Percentiles rank a stretch among this genome's conserved stretches.
phyloP scores from a whole-genome alignment of 306 rosid species.

The Hippophae rhamnoides region DNA sequence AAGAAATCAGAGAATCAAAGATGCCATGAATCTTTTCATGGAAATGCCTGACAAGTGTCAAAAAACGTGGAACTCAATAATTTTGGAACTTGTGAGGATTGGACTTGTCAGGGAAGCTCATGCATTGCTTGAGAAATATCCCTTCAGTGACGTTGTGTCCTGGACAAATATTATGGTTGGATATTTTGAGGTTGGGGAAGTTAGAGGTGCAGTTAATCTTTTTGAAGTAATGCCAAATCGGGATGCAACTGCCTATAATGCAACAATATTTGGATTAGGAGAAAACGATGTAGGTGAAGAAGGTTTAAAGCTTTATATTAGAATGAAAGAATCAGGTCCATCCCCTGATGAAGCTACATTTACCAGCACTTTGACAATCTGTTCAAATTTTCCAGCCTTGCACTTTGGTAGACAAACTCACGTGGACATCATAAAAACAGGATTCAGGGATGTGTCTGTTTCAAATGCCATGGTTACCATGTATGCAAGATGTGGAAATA shows the following conservation, averaged over 20 bases:
- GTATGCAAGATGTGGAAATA: slow-evolving; percentile 51
- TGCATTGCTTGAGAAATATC: slow-evolving; percentile 32
- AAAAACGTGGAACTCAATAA: slow-evolving; percentile 33
- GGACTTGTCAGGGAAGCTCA: slow-evolving; percentile 35
- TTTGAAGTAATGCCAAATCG: slow-evolving; percentile 26
- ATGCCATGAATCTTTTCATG: slow-evolving; percentile 35
- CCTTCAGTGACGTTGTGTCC: slow-evolving; percentile 32
- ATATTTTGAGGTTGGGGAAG: slow-evolving; percentile 33
- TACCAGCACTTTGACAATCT: slow-evolving; percentile 40
- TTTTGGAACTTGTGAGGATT: slow-evolving; percentile 27
- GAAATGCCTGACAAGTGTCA: slow-evolving; percentile 42
- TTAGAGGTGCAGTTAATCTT: slow-evolving; percentile 20
- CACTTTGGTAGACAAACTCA: slow-evolving; percentile 41
- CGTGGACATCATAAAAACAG: slow-evolving; percentile 23
- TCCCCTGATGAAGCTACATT: slow-evolving; percentile 34
- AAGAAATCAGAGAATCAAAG: slow-evolving; percentile 18
- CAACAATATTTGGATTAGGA: slow-evolving; percentile 42
- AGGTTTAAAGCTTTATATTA: slow-evolving; percentile 36
- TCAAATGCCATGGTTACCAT: slow-evolving; percentile 44
- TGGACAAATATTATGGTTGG: slow-evolving; percentile 48
- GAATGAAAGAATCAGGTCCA: slow-evolving; percentile 36
- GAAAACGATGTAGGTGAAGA: slow-evolving; percentile 37
- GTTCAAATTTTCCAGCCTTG: slow-evolving; percentile 34
- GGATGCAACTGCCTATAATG: slow-evolving; percentile 42
- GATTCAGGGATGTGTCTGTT: slow-evolving; percentile 32